Conservation (phyloP, 1,284 basidiomycete genomes). For the Anthracocystis panici-leucophaei region DNA sequence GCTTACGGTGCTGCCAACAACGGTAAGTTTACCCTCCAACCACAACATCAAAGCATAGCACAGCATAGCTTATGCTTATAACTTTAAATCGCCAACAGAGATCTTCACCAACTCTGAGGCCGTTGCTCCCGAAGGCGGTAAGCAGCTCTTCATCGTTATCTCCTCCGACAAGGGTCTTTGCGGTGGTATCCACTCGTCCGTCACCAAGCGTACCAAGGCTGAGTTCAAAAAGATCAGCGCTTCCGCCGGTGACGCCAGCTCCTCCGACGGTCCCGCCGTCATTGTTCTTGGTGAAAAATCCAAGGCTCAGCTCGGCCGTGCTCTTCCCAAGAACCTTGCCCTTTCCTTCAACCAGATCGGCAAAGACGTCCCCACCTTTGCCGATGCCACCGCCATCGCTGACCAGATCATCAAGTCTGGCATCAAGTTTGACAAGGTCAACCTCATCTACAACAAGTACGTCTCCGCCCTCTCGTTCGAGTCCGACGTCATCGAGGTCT, state of each 20-base stretch:
- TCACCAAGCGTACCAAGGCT: conserved; percentile 87
- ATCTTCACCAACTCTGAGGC: conserved; percentile 68
- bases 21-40: conserved; percentile 73
- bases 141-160: conserved; percentile 80
- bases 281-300: conserved; percentile 93
- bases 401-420: conserved; percentile 90
- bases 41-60: background rate
- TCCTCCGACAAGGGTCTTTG: conserved; percentile 99
- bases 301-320: conserved; percentile 87
- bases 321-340: conserved; percentile 77
- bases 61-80: background rate
- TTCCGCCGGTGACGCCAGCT: conserved; percentile 71
- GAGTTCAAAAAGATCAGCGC: conserved; percentile 73
- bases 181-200: conserved; percentile 98
- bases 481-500: conserved; percentile 79
- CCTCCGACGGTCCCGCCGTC: conserved; percentile 56
- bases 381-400: conserved; percentile 92
- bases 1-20: conserved; percentile 92
- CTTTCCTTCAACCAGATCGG: conserved; percentile 98
- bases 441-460: conserved; percentile 95
- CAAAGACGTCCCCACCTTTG: conserved; percentile 95
- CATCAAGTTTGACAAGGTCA: conserved; percentile 85
- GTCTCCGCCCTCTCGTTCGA: conserved; percentile 94
- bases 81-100: too few relatives aligned
- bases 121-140: conserved; percentile 60